Conservation (phyloP, 73 alveolate species). For the Tetrahymena borealis region DNA sequence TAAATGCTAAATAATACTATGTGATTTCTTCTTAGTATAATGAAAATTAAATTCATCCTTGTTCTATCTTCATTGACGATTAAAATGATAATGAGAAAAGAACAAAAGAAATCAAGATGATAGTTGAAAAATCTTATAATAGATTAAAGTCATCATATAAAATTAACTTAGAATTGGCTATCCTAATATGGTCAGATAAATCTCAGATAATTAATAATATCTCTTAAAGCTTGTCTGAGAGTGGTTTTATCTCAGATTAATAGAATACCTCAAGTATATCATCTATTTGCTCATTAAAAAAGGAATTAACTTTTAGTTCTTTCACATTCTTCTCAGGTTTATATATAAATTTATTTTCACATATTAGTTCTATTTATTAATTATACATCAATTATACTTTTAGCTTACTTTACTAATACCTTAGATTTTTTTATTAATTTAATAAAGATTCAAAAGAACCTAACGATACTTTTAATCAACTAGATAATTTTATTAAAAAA, state of each 20-base stretch:
- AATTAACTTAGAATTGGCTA: not conserved
- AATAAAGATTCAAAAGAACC: no score
- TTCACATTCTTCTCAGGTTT: not conserved
- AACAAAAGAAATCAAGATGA: no score
- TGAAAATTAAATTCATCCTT: not conserved
- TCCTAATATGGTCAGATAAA: not conserved
- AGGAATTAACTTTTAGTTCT: not conserved
- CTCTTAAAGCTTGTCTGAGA: not conserved
- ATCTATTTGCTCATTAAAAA: not conserved
- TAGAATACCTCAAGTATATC: not conserved
- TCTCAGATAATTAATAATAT: not conserved
- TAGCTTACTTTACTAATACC: no score
- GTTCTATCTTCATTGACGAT: not conserved
- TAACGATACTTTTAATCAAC: not conserved
- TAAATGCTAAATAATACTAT: not conserved
- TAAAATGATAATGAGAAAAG: not conserved
- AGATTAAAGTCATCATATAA: not conserved
- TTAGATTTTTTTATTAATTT: no score
- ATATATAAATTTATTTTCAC: not conserved
- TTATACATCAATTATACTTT: no score
- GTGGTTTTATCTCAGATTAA: not conserved
- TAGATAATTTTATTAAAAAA: not conserved
- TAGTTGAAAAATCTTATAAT: not conserved
- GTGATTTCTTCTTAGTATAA: not conserved
- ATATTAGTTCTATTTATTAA: no score